These are phyloP conservation scores for Chlamydomonas eustigma DNA, from an alignment of 139 green algal genomes.

Conservation along the genomic window DNA sequence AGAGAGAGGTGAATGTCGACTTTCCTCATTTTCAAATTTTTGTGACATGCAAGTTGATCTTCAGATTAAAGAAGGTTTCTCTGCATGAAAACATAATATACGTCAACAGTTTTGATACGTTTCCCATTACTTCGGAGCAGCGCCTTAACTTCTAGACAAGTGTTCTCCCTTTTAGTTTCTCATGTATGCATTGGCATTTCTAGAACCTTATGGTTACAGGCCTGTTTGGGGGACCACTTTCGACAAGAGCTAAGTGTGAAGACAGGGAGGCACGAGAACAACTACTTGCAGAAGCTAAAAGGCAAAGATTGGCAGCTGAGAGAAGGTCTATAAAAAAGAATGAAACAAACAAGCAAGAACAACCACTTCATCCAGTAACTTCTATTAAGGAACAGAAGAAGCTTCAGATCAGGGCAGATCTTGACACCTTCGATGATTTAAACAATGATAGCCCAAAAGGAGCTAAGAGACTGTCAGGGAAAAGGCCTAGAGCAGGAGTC, in stretches of 20 bases:
- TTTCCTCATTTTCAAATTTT: too few species aligned
- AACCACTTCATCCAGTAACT: neutral
- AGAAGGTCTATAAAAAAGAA: neutral
- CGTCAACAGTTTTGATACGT: too few species aligned
- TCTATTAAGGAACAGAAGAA: constrained; percentile 8
- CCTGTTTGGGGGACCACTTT: constrained; percentile 17
- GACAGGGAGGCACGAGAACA: neutral
- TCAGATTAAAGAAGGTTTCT: too few species aligned
- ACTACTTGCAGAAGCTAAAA: neutral
- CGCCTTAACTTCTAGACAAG: too few species aligned
- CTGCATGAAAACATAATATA: too few species aligned
- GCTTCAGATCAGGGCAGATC: neutral
- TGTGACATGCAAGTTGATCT: too few species aligned
- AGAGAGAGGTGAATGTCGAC: too few species aligned
- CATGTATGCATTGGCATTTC: too few species aligned
- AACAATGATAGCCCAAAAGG: constrained; percentile 5
- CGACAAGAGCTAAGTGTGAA: constrained; percentile 6
- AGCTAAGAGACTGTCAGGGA: too few species aligned
- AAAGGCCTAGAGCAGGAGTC: too few species aligned
- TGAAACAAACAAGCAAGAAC: neutral
- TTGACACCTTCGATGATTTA: constrained; percentile 21
- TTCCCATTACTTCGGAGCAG: too few species aligned
- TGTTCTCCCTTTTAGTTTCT: too few species aligned
- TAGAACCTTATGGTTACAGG: constrained; percentile 2
- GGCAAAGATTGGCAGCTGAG: neutral